Evolutionary conservation across 164 flowering plant genomes (phyloP), one percentile per base, ranked within the genome.

Genomic region (Brasenia schreberi): DNA sequence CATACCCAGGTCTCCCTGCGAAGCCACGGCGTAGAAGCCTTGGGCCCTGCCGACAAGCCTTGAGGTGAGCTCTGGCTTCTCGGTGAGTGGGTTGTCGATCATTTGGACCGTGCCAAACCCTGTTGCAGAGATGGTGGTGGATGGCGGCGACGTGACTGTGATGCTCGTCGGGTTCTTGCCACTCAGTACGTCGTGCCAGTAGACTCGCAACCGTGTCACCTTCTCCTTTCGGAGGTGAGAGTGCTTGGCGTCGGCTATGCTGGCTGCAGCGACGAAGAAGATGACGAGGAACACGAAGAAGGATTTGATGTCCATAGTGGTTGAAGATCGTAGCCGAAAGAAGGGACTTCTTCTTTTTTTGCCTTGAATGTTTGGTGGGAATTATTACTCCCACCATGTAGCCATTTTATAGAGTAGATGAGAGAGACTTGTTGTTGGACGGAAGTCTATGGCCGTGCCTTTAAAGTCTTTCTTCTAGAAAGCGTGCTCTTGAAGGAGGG

Each of bases 11-110:
- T 68, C 77, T 9, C 72, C 7, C 49, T 74, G 76, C 4, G 79
- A 18, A 0, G 81, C 69, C 56, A 69, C 7, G 7, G 79, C 77
- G 67, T 80, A 80, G 6, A 83, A 7, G 19, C 85, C 89, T 61
- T 85, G 87, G 27, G 85, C 85, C 59, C 76, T 65, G 39, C 86
- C 87, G 0, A 85, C 59, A 5, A 74, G 60, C 72, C 77, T 81
- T 3, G 85, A 85, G 0, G 18, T 73, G 1, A 60, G 72, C 6
- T 81, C 77, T 0, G 71, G 76, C 9, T 77, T 81, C 66, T 71
- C 82, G 0, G 84, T 79, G 27, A 83, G 53, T 0, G 74, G 49
- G 19, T 83, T 80, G 43, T 85, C 89, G 1, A 76, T 69, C 66
- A 81, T 74, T 65, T 67, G 18, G 0, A 80, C 76, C 0, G n/a